Conservation (phyloP, 163 green algal species). For the Scenedesmus sp. region DNA sequence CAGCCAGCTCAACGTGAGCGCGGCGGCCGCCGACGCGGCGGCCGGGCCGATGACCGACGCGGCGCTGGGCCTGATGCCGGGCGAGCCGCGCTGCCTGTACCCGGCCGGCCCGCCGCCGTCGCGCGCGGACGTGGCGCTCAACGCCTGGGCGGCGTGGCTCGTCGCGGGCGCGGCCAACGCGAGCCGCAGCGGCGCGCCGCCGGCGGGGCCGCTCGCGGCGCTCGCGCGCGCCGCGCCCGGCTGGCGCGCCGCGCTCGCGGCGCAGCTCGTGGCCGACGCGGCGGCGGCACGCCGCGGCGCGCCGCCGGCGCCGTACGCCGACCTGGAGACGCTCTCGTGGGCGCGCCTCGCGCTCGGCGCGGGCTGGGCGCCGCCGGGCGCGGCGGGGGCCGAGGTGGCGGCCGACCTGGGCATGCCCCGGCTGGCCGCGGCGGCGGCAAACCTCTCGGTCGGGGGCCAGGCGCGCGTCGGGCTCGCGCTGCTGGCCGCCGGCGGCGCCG, state of each 20-base stretch:
- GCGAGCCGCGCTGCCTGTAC: conserved; percentile 1
- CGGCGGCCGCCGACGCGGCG: neutral
- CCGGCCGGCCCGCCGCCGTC: neutral
- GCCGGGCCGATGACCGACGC: conserved; percentile 16
- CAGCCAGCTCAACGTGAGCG: neutral
- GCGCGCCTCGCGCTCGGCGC: conserved; percentile 30
- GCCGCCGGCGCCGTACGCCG: conserved; percentile 19
- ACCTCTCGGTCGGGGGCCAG: conserved; percentile 36
- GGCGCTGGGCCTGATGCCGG: conserved; percentile 39
- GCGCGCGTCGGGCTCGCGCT: conserved; percentile 28
- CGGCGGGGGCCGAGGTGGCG: neutral
- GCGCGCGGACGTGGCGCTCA: conserved; percentile 48
- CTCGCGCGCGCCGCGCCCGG: neutral
- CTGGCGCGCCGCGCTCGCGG: conserved; percentile 39
- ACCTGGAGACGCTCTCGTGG: conserved; percentile 52
- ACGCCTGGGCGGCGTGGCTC: conserved; percentile 54
- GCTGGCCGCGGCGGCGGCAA: conserved; percentile 9
- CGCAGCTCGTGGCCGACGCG: conserved; percentile 51
- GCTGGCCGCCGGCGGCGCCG: neutral
- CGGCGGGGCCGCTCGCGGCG: neutral
- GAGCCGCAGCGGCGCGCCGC: neutral
- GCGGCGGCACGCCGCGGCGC: neutral
- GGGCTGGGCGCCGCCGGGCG: neutral
- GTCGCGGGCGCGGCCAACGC: conserved; percentile 1
- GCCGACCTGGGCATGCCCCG: conserved; percentile 30